Base-by-base conservation (phyloP, 345 rosid genomes). In the Eucalyptus erythrocorys region DNA sequence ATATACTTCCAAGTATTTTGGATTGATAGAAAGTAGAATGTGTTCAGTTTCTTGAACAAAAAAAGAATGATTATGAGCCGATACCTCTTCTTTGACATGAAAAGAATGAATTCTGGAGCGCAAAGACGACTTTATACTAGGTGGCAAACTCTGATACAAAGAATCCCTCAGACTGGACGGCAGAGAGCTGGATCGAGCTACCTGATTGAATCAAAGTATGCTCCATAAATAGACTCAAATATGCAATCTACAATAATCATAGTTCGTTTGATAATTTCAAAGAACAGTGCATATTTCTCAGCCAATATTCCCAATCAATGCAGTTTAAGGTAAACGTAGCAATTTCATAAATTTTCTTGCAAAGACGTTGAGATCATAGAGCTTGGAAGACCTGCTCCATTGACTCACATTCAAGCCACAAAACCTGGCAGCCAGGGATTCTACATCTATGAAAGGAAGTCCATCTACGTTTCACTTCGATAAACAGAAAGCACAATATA, bases 151-250 rank as follows among this genome's bases (percentile, higher is more conserved):
- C 92, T 97, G 98, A 93, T 96, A 97, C 68, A 97, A 88, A 50
- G 98, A 91, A 89, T 97, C 99, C 90, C 95, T 96, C 88, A 97
- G 95, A 93, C 93, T 97, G 90, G 95, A 94, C 26, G 99, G 97
- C 90, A 96, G 91, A 89, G 99, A 93, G 92, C 95, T 96, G 55
- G 99, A 95, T 48, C 99, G 97, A 13, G 95, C 91, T 24, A 94
- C 97, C 97, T 95, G 92, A 89, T 87, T 51, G 61, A 88, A 91
- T 87, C 51, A 76, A 91, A 89, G 89, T 87, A 88, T 64, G 91
- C 88, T 51, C 71, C 4, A 3, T 50, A n/a, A 42, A 27, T 50
- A 45, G 86, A 16, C 27, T 37, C 47, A 76, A 76, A 76, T 42
- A 21, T 37, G 82, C 4, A 9, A 76, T 76, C 16, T 40, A 76